These are phyloP conservation scores for Sarcodon aspratus DNA, from an alignment of 768 basidiomycete genomes.

Conservation along the genomic window DNA sequence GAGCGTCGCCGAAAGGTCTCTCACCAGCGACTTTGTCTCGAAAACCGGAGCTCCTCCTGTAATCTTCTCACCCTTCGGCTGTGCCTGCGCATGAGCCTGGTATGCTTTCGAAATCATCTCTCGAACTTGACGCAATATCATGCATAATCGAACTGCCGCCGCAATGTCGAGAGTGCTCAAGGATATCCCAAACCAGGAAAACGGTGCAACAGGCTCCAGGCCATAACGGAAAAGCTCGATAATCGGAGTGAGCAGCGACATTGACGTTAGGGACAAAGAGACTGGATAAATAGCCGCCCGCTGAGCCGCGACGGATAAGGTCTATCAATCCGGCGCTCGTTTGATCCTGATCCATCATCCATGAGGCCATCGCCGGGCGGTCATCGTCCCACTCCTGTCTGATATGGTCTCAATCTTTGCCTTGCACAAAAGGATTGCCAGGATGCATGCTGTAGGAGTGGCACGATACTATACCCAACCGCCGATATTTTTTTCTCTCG, in stretches of 20 bases:
- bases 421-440: no score
- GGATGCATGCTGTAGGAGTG: no score
- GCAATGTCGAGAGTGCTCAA: conserved; percentile 57
- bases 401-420: no score
- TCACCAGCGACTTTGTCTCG: conserved; percentile 45
- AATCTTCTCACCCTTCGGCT: conserved; percentile 30
- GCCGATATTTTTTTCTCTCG: no score
- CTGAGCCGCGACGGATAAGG: no score
- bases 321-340: no score
- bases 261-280: conserved; percentile 5
- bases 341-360: no score
- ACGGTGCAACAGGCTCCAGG: conserved; percentile 50
- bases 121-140: conserved; percentile 56
- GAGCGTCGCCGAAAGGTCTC: conserved; percentile 44
- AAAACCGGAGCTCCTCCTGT: conserved; percentile 15
- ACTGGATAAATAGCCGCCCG: no score
- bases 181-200: conserved; percentile 51
- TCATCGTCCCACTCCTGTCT: no score
- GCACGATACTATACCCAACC: no score
- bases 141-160: conserved; percentile 58
- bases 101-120: conserved; percentile 18
- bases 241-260: conserved; percentile 27
- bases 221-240: conserved; percentile 39
- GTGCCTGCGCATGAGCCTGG: neutral
- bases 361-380: no score